phyloP scores from a whole-genome alignment of 495 filamentous ascomycete species.

The Penicillium ochrochloron region DNA sequence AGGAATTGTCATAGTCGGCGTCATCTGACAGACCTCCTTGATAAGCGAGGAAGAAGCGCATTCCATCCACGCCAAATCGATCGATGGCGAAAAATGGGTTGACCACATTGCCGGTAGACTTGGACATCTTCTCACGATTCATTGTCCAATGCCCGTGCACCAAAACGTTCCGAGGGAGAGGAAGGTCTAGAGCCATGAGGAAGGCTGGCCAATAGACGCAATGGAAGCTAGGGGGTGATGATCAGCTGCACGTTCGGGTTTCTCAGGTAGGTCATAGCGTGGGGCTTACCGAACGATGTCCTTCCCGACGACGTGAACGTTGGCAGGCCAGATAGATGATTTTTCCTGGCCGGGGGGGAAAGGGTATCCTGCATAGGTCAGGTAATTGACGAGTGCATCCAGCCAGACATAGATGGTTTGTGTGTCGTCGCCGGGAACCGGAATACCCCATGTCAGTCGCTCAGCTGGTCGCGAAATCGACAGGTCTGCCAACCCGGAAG shows the following conservation, averaged over 20 bases:
- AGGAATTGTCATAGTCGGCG: conserved; percentile 79
- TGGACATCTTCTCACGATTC: conserved; percentile 89
- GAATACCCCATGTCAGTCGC: conserved; percentile 86
- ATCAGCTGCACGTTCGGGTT: conserved; percentile 21
- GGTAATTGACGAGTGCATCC: conserved; percentile 92
- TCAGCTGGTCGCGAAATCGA: conserved; percentile 84
- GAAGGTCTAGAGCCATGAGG: conserved; percentile 84
- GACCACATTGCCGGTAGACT: conserved; percentile 91
- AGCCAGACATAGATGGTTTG: conserved; percentile 99
- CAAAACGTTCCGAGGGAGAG: conserved; percentile 79
- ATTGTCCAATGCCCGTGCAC: conserved; percentile 97
- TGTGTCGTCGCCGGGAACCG: conserved; percentile 77
- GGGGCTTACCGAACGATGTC: conserved; percentile 76
- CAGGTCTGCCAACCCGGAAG: conserved; percentile 76
- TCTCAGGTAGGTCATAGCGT: conserved; percentile 14
- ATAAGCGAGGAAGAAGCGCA: conserved; percentile 84
- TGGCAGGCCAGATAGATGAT: conserved; percentile 80
- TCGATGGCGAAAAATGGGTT: conserved; percentile 93
- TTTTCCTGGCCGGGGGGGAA: conserved; percentile 67
- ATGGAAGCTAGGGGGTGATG: conserved; percentile 65
- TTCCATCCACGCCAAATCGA: conserved; percentile 81
- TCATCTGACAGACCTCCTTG: conserved; percentile 77
- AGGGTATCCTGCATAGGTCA: conserved; percentile 86
- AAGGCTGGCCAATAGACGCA: conserved; percentile 98
- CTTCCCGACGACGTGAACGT: conserved; percentile 92